phyloP scores from a whole-genome alignment of 176 grass and related monocot species.

The Canna indica region DNA sequence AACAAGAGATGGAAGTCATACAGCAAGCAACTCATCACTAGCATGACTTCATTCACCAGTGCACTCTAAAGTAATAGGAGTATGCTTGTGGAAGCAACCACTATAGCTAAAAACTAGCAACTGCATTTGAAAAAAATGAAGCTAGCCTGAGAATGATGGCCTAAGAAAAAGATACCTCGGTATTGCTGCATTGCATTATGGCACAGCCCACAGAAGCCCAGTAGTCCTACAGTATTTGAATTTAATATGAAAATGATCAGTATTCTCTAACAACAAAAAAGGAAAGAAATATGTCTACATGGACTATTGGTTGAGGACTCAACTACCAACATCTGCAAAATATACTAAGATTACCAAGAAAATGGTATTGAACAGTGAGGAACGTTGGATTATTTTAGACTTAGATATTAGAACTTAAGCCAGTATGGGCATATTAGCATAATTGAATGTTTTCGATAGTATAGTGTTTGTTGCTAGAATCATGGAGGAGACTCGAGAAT shows the following conservation, averaged over 20 bases:
- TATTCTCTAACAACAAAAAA: background rate
- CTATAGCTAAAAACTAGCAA: background rate
- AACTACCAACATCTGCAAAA: background rate
- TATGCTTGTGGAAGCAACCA: background rate
- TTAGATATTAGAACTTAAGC: too few relatives aligned
- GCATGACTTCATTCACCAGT: too few relatives aligned
- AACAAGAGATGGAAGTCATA: background rate
- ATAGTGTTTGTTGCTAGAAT: background rate
- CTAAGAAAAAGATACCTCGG: slow-evolving; percentile 38
- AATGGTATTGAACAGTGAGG: too few relatives aligned
- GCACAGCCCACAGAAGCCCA: slow-evolving; percentile 95
- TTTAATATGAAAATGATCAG: background rate
- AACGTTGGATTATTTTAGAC: too few relatives aligned
- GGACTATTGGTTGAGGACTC: background rate
- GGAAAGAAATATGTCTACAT: background rate
- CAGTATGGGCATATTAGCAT: too few relatives aligned
- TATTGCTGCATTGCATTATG: slow-evolving; percentile 97
- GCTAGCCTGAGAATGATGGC: background rate
- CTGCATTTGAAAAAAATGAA: background rate
- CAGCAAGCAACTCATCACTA: too few relatives aligned
- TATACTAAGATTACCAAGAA: background rate
- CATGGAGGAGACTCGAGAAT: background rate
- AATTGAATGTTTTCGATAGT: too few relatives aligned
- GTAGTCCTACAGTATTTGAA: slow-evolving; percentile 50
- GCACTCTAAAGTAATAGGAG: background rate